Base-by-base conservation (phyloP, 805 yeast genomes). In the Pachysolen tannophilus region DNA sequence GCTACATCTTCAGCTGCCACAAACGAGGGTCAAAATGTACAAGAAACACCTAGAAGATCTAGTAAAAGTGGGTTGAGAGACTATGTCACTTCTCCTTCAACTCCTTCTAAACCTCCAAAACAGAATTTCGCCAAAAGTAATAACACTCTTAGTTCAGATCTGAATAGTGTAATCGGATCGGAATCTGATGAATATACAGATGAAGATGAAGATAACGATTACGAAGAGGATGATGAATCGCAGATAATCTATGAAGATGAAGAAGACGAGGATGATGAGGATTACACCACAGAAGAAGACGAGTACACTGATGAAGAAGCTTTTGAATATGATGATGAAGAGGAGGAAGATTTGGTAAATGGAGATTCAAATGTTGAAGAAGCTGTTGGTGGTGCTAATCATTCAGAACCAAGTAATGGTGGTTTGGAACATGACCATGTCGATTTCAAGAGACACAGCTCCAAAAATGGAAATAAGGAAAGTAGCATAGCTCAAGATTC, bases 131-230 rank as follows among this genome's bases (percentile, higher is more conserved):
- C 24, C 20, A 18, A 26, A 8, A 28, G 33, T 10, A 20, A 21
- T 16, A 23, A 39, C 36, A 20, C 28, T 26, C 9, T 17, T 32
- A 10, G 24, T 32, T 35, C n/a, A 30, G 26, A 19, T 35, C 27
- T 29, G 42, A 40, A 44, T 24, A 31, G 41, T 33, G 20, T 44
- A 33, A 35, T 60, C 50, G 38, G 53, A 58, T 69, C 60, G 21
- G 61, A 60, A 4, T 55, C 55, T 10, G 54, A 47, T 29, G 50
- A 53, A 17, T 52, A 47, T 5, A 33, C 32, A 20, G 42, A 42
- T 25, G 53, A 49, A 30, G 45, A 53, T 30, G 55, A 52, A 39
- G 56, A 56, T 36, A 60, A 45, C 27, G 52, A 52, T 34, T 51
- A 52, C 21, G 55, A 51, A 10, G 58, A 48, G 8, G 56, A 49